phyloP scores from a whole-genome alignment of 768 basidiomycete species.

The Pisolithus tinctorius region DNA sequence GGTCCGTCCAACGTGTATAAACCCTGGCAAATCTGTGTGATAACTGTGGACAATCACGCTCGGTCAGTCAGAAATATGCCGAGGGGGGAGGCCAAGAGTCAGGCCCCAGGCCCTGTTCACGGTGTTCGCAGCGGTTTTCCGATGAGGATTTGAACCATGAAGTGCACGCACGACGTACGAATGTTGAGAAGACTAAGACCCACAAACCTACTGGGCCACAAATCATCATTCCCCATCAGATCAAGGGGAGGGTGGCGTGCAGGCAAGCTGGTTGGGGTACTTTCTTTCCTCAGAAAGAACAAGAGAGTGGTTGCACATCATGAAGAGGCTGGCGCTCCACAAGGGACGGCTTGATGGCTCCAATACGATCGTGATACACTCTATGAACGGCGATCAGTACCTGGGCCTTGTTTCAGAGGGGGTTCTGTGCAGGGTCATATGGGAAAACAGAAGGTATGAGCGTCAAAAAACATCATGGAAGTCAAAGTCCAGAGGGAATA shows the following conservation, averaged over 20 bases:
- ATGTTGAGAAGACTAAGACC: no score
- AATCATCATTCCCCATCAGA: not conserved
- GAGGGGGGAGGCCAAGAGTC: no score
- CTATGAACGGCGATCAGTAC: not conserved
- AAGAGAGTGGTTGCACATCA: not conserved
- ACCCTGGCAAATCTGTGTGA: no score
- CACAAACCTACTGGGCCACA: not conserved
- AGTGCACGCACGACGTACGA: no score
- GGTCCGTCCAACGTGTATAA: no score
- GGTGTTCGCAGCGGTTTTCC: no score
- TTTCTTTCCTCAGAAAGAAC: not conserved
- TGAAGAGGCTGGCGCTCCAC: not conserved
- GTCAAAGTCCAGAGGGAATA: no score
- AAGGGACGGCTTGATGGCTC: not conserved
- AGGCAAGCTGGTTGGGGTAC: not conserved
- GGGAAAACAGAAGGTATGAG: not conserved
- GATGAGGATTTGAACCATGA: no score
- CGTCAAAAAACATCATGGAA: constrained; percentile 7
- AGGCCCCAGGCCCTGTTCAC: no score
- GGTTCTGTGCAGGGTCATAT: not conserved
- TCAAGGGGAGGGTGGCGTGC: not conserved
- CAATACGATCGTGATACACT: not conserved
- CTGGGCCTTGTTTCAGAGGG: not conserved
- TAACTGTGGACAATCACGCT: no score
- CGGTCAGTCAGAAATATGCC: no score